These are phyloP conservation scores for Paradendryphiella salina DNA, from an alignment of 2,329 filamentous ascomycete species.

Conservation along the genomic window DNA sequence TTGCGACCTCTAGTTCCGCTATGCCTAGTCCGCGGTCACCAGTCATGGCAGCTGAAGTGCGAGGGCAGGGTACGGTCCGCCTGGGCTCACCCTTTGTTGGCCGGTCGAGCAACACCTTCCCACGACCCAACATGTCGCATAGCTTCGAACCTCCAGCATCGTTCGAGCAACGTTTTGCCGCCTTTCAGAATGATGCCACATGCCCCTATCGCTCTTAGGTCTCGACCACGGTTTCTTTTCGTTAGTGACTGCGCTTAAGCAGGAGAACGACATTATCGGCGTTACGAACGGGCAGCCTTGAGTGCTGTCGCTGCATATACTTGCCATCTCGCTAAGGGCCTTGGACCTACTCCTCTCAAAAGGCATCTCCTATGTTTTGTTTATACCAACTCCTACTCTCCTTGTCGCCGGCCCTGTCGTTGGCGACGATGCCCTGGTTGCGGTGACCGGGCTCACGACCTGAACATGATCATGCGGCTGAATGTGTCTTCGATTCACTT, in stretches of 20 bases:
- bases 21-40: constrained; percentile 34
- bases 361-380: constrained; percentile 43
- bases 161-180: constrained; percentile 47
- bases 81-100: constrained; percentile 55
- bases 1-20: constrained; percentile 26
- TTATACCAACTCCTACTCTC: constrained; percentile 27
- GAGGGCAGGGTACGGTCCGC: constrained; percentile 49
- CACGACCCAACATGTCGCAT: constrained; percentile 47
- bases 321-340: constrained; percentile 26
- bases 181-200: constrained; percentile 30
- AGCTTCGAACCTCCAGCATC: constrained; percentile 45
- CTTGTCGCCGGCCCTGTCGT: constrained; percentile 18
- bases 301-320: constrained; percentile 29
- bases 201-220: constrained; percentile 31
- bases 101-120: constrained; percentile 52
- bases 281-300: constrained; percentile 35
- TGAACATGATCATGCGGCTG: constrained; percentile 34
- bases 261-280: constrained; percentile 39
- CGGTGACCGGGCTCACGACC: constrained; percentile 22
- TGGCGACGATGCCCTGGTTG: constrained; percentile 15
- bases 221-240: constrained; percentile 21
- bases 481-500: constrained; percentile 31
- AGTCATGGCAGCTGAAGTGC: constrained; percentile 20
- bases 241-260: constrained; percentile 29
- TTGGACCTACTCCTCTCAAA: constrained; percentile 26